These are phyloP conservation scores for Globisporangium parvum DNA, from an alignment of 352 stramenopile species.

Conservation along the genomic window DNA sequence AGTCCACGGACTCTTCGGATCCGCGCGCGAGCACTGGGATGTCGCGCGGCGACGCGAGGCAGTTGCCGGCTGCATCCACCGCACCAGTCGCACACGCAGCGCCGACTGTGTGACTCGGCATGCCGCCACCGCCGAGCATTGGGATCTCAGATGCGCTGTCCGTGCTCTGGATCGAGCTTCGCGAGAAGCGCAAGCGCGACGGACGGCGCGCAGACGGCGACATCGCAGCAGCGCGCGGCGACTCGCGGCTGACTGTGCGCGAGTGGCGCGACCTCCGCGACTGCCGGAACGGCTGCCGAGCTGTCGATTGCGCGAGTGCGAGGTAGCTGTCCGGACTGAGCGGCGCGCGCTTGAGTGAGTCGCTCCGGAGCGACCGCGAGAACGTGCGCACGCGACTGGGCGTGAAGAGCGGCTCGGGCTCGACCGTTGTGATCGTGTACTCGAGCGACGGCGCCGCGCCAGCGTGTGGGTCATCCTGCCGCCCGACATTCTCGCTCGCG, in stretches of 20 bases:
- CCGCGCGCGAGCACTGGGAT: conserved; percentile 17
- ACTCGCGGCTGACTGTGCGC: background rate
- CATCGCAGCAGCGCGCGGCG: background rate
- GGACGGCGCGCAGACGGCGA: no score
- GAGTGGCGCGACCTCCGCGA: conserved; percentile 3
- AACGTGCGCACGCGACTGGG: conserved; percentile 14
- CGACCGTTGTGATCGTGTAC: conserved; percentile 5
- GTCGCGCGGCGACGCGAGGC: conserved; percentile 5
- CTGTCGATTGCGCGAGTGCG: conserved; percentile 4
- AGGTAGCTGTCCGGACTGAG: conserved; percentile 10
- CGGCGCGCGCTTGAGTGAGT: background rate
- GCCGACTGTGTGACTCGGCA: background rate
- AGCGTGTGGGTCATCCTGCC: conserved; percentile 10
- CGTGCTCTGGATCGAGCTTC: conserved; percentile 3
- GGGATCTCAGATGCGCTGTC: conserved; percentile 10
- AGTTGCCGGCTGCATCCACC: background rate
- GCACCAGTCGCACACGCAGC: no score
- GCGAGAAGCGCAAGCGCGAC: conserved; percentile 4
- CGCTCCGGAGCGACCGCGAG: conserved; percentile 1
- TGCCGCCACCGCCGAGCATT: conserved; percentile 7
- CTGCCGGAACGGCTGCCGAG: conserved; percentile 2
- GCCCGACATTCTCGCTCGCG: background rate
- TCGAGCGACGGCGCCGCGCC: conserved; percentile 19
- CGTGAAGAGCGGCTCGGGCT: conserved; percentile 10
- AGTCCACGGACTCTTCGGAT: conserved; percentile 15